phyloP scores from a whole-genome alignment of 768 basidiomycete species.

The Hydnomerulius pinastri region DNA sequence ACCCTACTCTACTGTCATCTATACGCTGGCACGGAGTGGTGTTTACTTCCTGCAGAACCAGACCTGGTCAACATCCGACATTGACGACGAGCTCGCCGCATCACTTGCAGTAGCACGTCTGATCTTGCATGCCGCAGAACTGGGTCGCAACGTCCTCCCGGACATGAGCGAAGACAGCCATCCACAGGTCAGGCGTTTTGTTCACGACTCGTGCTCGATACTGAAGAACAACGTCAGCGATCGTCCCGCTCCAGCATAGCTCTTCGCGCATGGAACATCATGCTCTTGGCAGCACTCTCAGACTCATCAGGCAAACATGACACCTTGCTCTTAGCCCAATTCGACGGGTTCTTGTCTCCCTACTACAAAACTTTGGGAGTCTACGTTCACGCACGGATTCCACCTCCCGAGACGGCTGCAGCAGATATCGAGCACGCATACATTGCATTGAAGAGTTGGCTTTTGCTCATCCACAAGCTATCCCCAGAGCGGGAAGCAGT shows the following conservation, averaged over 20 bases:
- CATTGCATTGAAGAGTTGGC: conserved; percentile 70
- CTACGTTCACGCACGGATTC: conserved; percentile 39
- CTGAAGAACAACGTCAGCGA: conserved; percentile 31
- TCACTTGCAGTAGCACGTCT: conserved; percentile 54
- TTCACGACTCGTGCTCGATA: background rate
- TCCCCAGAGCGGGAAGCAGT: conserved; percentile 23
- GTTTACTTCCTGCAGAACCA: conserved; percentile 56
- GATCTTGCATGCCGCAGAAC: conserved; percentile 47
- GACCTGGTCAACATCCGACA: conserved; percentile 44
- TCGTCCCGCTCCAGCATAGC: conserved; percentile 34
- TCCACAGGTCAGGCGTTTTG: conserved; percentile 34
- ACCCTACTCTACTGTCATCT: conserved; percentile 13
- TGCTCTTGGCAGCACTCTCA: conserved; percentile 56
- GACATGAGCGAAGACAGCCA: conserved; percentile 36
- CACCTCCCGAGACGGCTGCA: conserved; percentile 45
- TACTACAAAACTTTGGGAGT: conserved; percentile 49
- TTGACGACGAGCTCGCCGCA: conserved; percentile 54
- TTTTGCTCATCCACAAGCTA: conserved; percentile 51
- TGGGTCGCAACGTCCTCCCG: conserved; percentile 44
- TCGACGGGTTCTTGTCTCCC: conserved; percentile 48
- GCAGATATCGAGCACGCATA: conserved; percentile 70
- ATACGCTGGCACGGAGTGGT: conserved; percentile 50
- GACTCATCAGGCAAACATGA: conserved; percentile 28
- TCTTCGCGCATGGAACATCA: conserved; percentile 66
- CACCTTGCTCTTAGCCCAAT: conserved; percentile 48